Evolutionary conservation across 441 rosid species (phyloP), one percentile per base, ranked within the genome.

Genomic region (Adansonia rubrostipa): DNA sequence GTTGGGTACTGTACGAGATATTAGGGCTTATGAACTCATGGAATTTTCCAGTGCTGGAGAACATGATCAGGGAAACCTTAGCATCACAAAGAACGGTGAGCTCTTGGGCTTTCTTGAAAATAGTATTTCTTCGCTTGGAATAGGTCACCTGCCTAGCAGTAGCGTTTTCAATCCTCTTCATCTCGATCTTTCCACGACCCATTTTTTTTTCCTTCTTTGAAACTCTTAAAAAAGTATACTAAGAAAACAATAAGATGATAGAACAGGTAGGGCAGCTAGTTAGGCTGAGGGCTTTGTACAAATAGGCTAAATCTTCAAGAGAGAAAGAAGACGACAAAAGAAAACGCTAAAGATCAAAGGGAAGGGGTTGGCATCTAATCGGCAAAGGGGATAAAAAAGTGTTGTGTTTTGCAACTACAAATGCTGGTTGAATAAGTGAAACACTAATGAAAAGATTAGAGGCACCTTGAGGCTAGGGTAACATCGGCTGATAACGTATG

Each of bases 151-250:
- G 92, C 74, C 92, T 84, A 78, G 82, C 85, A 9, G 88, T 89
- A 2, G 82, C 68, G 87, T 87, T 89, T 82, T 87, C 92, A 22
- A 87, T 89, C 81, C 57, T 87, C 88, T 84, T 86, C 84, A 89
- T 89, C 88, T 87, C 88, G 58, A 87, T 86, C 91, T 86, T 87
- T 6, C 89, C 92, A 47, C 92, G 80, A 45, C 88, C 91, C 92
- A 87, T 87, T 47, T 45, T 11, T 33, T 11, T 4, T 44, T 54
- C 9, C 22, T 24, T 3, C 3, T 24, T 24, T 24, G 28, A 24
- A 24, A 24, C 28, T 24, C 28, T 24, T 24, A 24, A 24, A 24
- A 24, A 24, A 24, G 28, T 24, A 24, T 24, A 24, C 28, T 24
- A 24, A 24, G 28, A 24, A 0, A 24, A 24, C 28, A 24, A 24